phyloP scores from a whole-genome alignment of 1,284 basidiomycete genomes.

The Calocybe gambosa region DNA sequence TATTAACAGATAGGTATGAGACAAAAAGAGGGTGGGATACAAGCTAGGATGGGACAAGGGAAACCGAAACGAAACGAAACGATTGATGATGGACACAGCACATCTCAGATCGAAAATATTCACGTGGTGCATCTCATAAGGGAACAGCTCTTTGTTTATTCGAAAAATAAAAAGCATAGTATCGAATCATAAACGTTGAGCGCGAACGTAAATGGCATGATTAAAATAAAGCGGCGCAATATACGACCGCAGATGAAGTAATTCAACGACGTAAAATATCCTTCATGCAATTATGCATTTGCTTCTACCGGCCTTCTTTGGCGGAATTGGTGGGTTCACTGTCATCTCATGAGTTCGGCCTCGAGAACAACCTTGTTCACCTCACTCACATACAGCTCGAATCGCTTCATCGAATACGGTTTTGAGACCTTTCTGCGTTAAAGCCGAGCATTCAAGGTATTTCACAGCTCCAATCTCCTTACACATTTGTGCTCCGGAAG shows the following conservation, averaged over 20 bases:
- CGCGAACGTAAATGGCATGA: slow-evolving; percentile 55
- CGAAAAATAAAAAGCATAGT: slow-evolving; percentile 26
- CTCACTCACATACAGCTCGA: slow-evolving; percentile 77
- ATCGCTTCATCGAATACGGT: slow-evolving; percentile 97
- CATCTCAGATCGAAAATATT: slow-evolving; percentile 2
- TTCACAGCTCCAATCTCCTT: slow-evolving; percentile 94
- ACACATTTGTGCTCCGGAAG: slow-evolving; percentile 87
- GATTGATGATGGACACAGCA: slow-evolving; percentile 9
- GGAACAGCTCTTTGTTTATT: too few species aligned
- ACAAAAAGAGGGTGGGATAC: not conserved
- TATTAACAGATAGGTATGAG: slow-evolving; percentile 1
- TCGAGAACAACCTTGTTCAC: not conserved
- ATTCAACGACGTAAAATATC: slow-evolving; percentile 19
- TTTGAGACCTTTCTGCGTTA: slow-evolving; percentile 97
- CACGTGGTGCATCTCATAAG: slow-evolving; percentile 4
- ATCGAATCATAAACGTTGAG: slow-evolving; percentile 34
- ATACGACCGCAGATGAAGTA: slow-evolving; percentile 17
- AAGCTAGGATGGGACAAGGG: not conserved
- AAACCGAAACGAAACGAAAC: slow-evolving; percentile 10
- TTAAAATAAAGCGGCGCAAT: slow-evolving; percentile 33
- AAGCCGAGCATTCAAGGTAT: slow-evolving; percentile 95
- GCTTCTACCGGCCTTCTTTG: slow-evolving; percentile 38
- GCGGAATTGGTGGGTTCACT: slow-evolving; percentile 69
- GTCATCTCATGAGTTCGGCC: slow-evolving; percentile 8
- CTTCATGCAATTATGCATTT: slow-evolving; percentile 69